A percentile compares a stretch with the other conserved stretches of the same genome.
Conservation (phyloP, 768 basidiomycete genomes). For the Gloeophyllum trabeum region DNA sequence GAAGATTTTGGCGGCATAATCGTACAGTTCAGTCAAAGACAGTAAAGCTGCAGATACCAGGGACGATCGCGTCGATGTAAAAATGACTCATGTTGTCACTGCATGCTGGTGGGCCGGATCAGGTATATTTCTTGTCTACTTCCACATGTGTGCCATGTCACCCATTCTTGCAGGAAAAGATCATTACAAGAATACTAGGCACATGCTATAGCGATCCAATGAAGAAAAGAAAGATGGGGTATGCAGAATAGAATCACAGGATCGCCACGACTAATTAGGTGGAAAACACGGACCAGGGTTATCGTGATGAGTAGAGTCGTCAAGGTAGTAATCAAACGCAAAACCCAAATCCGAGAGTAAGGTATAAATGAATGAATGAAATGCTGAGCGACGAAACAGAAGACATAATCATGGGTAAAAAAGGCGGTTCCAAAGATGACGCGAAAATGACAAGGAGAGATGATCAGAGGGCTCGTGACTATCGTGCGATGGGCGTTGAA, state of each 20-base stretch:
- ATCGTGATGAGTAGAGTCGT: constrained; percentile 47
- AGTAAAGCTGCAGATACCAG: no score
- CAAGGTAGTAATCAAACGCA: constrained; percentile 35
- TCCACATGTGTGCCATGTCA: no score
- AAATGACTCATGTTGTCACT: no score
- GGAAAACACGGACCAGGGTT: constrained; percentile 49
- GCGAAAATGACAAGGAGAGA: constrained; percentile 2
- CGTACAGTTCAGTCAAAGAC: no score
- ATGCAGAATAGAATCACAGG: constrained; percentile 26
- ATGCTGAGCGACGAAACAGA: constrained; percentile 21
- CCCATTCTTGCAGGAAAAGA: constrained; percentile 20
- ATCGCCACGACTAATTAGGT: constrained; percentile 52
- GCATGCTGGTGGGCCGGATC: no score
- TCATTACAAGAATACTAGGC: constrained; percentile 49
- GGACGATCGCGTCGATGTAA: no score
- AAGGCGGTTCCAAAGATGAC: constrained; percentile 6
- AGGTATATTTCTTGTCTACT: no score
- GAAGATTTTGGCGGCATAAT: constrained; percentile 57
- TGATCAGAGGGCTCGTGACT: constrained; percentile 26
- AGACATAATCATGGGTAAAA: constrained; percentile 18
- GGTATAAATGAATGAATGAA: constrained; percentile 22
- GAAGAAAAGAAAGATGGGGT: constrained; percentile 33
- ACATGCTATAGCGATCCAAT: constrained; percentile 47
- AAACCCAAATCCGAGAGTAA: constrained; percentile 50
- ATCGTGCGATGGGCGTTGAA: constrained; percentile 31